phyloP scores from a whole-genome alignment of 2,329 filamentous ascomycete genomes.

The Alternaria sp. region DNA sequence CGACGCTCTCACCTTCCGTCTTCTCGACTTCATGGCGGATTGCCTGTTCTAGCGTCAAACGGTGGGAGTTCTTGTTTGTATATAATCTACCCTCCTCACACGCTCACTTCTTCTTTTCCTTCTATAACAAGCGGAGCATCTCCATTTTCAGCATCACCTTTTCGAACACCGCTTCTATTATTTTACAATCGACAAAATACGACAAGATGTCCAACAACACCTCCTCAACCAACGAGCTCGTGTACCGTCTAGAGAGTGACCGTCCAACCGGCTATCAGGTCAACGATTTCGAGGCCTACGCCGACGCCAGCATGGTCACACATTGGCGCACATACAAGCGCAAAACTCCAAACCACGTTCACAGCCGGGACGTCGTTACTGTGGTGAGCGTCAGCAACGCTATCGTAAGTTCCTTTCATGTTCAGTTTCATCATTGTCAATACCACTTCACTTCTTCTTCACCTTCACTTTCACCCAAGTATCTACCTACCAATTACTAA shows the following conservation, averaged over 20 bases:
- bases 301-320: not conserved
- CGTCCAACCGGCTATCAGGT: not conserved
- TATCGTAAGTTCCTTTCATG: not conserved
- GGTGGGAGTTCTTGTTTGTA: not conserved
- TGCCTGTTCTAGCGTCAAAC: not conserved
- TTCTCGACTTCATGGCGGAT: not conserved
- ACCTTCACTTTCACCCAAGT: not conserved
- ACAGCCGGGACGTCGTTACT: not conserved
- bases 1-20: not conserved
- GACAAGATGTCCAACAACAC: not conserved
- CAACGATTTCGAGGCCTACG: not conserved
- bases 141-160: not conserved
- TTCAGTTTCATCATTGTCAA: not conserved
- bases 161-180: not conserved
- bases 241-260: not conserved
- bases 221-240: not conserved
- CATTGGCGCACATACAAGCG: not conserved
- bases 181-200: not conserved
- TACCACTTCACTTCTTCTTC: not conserved
- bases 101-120: not conserved
- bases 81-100: not conserved
- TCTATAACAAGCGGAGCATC: not conserved
- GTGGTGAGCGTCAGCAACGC: not conserved
- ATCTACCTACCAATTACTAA: not conserved
- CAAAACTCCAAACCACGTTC: not conserved